Base-by-base conservation (phyloP, 331 rosid species). In the Telfairia occidentalis region DNA sequence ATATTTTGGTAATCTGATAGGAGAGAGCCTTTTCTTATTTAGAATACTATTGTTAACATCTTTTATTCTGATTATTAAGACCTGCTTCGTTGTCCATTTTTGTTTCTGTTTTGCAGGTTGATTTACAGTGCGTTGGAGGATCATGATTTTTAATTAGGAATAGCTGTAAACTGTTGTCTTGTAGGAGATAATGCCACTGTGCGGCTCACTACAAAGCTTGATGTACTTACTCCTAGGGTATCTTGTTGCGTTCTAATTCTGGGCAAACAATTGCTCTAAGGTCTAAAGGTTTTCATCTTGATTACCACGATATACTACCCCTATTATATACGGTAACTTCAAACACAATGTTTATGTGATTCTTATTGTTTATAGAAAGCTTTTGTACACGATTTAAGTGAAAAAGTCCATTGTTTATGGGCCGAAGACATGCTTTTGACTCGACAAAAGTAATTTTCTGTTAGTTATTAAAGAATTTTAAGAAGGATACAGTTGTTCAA, bases 1-100 rank as follows among this genome's bases (percentile, higher is more conserved):
- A 88, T 92, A 73, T 92, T 95, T 71, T 92, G 97, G 97, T 92
- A 88, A 2, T 58, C 80, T 69, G 7, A n/a, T 42, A 46, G 65
- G 69, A 77, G 49, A 53, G 66, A 37, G 59, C 18, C 7, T 45
- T 29, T 45, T 26, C 15, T 8, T 12, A n/a, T 49, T 13, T 35
- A 16, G 45, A 60, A 3, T 13, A 38, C 18, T 21, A 12, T 11
- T 4, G 19, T 59, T 38, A 10, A 34, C 18, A 15, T 28, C 64
- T 23, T 37, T 16, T 38, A 9, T 18, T 66, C 23, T 13, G 23
- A 69, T 13, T 7, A 11, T 38, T 24, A 34, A 32, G 70, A 28
- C 30, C 60, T n/a, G 13, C 72, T 28, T 46, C 43, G 5, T 30
- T 23, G 26, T 16, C 43, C 38, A 0, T 9, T 32, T 45, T 76